Conservation (phyloP, 495 filamentous ascomycete genomes). For the Jackrogersella minutella region DNA sequence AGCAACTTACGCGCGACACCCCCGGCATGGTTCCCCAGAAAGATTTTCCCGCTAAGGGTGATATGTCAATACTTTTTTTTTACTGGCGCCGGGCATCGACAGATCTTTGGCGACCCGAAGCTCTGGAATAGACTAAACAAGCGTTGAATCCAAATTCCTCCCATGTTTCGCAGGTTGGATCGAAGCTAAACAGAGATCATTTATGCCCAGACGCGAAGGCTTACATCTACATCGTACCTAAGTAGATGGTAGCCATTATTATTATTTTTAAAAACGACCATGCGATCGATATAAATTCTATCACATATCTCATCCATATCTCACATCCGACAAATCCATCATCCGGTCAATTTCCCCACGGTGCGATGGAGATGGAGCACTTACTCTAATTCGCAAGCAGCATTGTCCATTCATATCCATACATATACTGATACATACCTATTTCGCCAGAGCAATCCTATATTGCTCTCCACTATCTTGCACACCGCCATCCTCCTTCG, state of each 20-base stretch:
- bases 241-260: too few relatives aligned
- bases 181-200: constrained; percentile 42
- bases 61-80: constrained; percentile 45
- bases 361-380: background rate
- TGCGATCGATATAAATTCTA: constrained; percentile 11
- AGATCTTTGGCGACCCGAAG: constrained; percentile 47
- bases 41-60: constrained; percentile 48
- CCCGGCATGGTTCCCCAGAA: constrained; percentile 46
- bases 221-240: constrained; percentile 34
- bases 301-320: constrained; percentile 12
- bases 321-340: background rate
- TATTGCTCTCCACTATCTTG: constrained; percentile 41
- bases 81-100: constrained; percentile 38
- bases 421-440: too few relatives aligned
- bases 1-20: constrained; percentile 4
- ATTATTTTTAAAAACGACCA: too few relatives aligned
- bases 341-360: constrained; percentile 1
- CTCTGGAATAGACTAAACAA: constrained; percentile 48
- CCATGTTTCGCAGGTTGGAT: constrained; percentile 37
- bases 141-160: constrained; percentile 45
- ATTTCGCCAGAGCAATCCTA: constrained; percentile 15
- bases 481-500: constrained; percentile 43
- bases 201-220: constrained; percentile 38
- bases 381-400: constrained; percentile 11
- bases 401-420: too few relatives aligned